A percentile compares a stretch with the other conserved stretches of the same genome.
Evolutionary conservation across 805 yeast genomes (phyloP).

Genomic region (Ogataea minuta): DNA sequence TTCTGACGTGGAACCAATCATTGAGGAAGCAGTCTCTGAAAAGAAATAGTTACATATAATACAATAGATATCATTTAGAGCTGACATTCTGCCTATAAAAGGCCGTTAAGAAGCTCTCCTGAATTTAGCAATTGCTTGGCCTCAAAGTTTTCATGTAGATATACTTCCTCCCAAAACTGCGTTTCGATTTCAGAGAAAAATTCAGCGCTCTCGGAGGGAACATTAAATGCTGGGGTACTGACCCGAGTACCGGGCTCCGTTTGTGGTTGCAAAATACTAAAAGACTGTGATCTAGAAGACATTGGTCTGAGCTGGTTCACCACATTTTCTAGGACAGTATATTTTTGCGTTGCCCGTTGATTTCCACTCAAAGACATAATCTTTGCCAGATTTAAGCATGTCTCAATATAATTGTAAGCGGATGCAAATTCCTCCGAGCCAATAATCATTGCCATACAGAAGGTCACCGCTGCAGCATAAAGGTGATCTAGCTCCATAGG

Average conservation of each 20-base stretch:
- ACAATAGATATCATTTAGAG: too few relatives aligned
- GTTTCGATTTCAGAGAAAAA: conserved; percentile 1
- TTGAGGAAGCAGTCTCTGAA: too few relatives aligned
- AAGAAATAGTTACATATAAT: background rate
- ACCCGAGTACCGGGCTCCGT: background rate
- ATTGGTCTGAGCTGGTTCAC: background rate
- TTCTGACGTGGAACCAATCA: too few relatives aligned
- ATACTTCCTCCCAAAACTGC: conserved; percentile 9
- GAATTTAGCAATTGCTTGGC: background rate
- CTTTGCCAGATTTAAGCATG: conserved; percentile 2
- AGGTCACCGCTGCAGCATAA: conserved; percentile 5
- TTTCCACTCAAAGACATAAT: conserved; percentile 5
- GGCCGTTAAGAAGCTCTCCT: background rate
- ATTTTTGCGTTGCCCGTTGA: conserved; percentile 5
- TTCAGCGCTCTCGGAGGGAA: background rate
- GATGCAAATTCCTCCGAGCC: background rate
- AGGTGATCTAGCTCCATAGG: conserved; percentile 8
- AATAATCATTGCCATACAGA: conserved; percentile 5
- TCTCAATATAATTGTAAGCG: background rate
- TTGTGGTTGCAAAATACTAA: too few relatives aligned
- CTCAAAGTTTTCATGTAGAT: conserved; percentile 4
- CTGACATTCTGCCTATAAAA: too few relatives aligned
- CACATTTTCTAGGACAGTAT: background rate
- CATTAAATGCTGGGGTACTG: background rate
- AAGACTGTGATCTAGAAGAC: background rate